A percentile compares a stretch with the other conserved stretches of the same genome.
These are phyloP conservation scores for Phytopythium montanum DNA, from an alignment of 352 stramenopile genomes.

Conservation along the genomic window DNA sequence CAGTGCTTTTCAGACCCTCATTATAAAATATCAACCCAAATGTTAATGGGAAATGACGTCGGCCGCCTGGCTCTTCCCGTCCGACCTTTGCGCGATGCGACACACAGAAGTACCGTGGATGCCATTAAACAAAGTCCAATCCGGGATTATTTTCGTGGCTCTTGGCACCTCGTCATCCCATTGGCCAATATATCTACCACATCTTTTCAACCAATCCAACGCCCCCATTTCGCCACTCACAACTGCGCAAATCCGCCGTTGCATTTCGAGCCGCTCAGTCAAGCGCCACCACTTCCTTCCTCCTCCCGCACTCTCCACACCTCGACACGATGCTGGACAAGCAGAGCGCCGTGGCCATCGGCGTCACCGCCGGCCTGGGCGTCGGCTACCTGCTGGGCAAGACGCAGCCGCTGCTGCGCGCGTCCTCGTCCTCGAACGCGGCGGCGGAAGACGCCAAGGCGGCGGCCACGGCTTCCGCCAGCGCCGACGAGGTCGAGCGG, in stretches of 20 bases:
- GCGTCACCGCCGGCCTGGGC: conserved; percentile 58
- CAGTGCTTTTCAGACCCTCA: not conserved
- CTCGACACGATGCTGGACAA: conserved; percentile 53
- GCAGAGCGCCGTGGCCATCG: conserved; percentile 51
- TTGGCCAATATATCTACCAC: not conserved
- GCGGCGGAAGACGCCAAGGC: not conserved
- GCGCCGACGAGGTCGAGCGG: conserved; percentile 55
- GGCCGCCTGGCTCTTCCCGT: not conserved
- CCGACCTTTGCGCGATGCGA: not conserved
- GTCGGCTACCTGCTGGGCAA: conserved; percentile 67
- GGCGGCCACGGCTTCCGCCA: not conserved
- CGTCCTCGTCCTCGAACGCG: not conserved
- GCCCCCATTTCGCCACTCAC: not conserved
- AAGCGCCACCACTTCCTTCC: not conserved
- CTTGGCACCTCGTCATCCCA: not conserved
- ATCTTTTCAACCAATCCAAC: not conserved
- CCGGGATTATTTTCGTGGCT: conserved; percentile 1
- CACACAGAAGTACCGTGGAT: not conserved
- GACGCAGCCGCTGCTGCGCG: conserved; percentile 24
- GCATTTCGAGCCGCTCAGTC: not conserved
- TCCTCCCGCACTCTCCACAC: not conserved
- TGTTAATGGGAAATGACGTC: not conserved
- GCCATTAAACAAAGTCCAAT: not conserved
- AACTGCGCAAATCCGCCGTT: conserved; percentile 3
- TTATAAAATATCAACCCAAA: not conserved